Conservation (phyloP, 2,329 filamentous ascomycete species). For the Metarhizium brunneum region DNA sequence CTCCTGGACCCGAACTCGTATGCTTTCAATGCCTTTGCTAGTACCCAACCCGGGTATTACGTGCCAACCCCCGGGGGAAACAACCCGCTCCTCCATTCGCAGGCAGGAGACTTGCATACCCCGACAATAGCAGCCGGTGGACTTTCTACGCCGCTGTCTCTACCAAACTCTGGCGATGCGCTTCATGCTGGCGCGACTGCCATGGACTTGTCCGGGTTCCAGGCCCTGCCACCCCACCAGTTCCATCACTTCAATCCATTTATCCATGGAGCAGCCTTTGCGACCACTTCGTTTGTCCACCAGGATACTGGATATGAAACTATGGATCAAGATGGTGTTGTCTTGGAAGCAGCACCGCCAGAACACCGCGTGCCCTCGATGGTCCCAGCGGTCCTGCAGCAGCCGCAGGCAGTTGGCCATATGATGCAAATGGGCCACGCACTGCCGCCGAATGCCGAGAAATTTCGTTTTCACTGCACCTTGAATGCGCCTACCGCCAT, state of each 20-base stretch:
- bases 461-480: conserved; percentile 83
- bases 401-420: conserved; percentile 38
- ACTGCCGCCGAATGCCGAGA: conserved; percentile 49
- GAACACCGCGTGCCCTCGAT: conserved; percentile 44
- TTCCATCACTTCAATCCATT: conserved; percentile 66
- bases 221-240: conserved; percentile 49
- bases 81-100: conserved; percentile 71
- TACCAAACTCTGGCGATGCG: conserved; percentile 58
- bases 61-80: conserved; percentile 77
- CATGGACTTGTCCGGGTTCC: conserved; percentile 61
- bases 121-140: conserved; percentile 67
- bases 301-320: conserved; percentile 73
- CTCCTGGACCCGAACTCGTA: conserved; percentile 80
- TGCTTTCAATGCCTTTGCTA: conserved; percentile 69
- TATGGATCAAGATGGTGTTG: conserved; percentile 65
- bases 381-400: conserved; percentile 28
- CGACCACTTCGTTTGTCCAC: conserved; percentile 72
- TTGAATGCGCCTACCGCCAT: conserved; percentile 93
- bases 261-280: conserved; percentile 54
- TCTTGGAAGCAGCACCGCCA: conserved; percentile 47
- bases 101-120: conserved; percentile 81
- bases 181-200: conserved; percentile 50
- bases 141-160: conserved; percentile 70
- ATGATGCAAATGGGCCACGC: conserved; percentile 35
- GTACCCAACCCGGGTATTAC: conserved; percentile 76